phyloP scores from a whole-genome alignment of 2,329 filamentous ascomycete genomes.

The Didymella arachidicola region DNA sequence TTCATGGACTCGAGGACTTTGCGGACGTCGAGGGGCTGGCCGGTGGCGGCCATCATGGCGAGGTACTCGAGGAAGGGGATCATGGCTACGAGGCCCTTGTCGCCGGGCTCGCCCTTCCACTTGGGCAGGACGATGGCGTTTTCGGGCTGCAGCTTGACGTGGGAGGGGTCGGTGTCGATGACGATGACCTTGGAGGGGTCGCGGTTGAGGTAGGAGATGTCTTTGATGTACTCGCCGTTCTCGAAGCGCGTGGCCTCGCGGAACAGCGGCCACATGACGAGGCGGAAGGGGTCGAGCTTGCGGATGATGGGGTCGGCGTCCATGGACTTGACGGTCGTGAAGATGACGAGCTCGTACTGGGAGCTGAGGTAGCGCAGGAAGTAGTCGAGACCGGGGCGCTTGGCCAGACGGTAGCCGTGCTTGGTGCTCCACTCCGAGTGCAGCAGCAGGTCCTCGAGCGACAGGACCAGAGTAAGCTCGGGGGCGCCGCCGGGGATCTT shows the following conservation, averaged over 20 bases:
- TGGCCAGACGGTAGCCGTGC: slow-evolving; percentile 93
- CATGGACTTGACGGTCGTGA: slow-evolving; percentile 85
- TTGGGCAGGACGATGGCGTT: slow-evolving; percentile 92
- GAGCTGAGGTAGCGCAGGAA: slow-evolving; percentile 96
- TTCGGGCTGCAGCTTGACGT: slow-evolving; percentile 90
- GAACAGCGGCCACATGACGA: slow-evolving; percentile 94
- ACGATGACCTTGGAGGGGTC: slow-evolving; percentile 95
- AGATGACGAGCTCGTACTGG: slow-evolving; percentile 97
- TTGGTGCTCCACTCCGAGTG: slow-evolving; percentile 95
- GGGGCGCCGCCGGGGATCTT: slow-evolving; percentile 66
- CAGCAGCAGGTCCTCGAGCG: slow-evolving; percentile 90
- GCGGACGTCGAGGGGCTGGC: slow-evolving; percentile 79
- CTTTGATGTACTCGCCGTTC: slow-evolving; percentile 96
- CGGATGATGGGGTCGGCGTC: slow-evolving; percentile 87
- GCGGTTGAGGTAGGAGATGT: slow-evolving; percentile 96
- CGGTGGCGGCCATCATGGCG: slow-evolving; percentile 75
- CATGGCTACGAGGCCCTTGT: slow-evolving; percentile 84
- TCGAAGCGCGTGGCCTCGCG: slow-evolving; percentile 97
- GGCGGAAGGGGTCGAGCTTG: slow-evolving; percentile 93
- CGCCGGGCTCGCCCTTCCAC: slow-evolving; percentile 84
- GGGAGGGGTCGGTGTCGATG: slow-evolving; percentile 82
- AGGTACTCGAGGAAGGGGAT: slow-evolving; percentile 99
- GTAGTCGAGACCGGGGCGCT: slow-evolving; percentile 94
- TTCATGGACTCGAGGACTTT: slow-evolving; percentile 87
- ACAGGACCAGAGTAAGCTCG: slow-evolving; percentile 91